These are phyloP conservation scores for Russula abietina DNA, from an alignment of 768 basidiomycete species.

Conservation along the genomic window DNA sequence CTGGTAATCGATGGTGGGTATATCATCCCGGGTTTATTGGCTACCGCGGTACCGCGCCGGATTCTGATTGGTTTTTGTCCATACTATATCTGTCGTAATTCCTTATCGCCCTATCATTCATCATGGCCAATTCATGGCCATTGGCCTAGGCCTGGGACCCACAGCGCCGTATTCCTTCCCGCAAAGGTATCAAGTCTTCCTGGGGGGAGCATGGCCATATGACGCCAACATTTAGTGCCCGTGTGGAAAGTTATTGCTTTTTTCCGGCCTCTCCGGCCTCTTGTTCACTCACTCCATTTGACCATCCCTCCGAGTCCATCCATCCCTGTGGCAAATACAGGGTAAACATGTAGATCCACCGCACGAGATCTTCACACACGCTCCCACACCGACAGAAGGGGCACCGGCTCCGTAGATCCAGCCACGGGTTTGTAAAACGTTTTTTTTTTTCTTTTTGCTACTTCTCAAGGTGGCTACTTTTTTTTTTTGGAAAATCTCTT, in stretches of 20 bases:
- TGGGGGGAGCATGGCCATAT: neutral
- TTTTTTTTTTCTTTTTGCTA: no score
- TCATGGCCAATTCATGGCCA: neutral
- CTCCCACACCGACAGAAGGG: neutral
- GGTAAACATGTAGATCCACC: neutral
- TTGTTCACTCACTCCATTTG: neutral
- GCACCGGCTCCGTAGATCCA: neutral
- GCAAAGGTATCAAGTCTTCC: no score
- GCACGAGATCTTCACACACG: neutral
- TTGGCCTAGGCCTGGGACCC: no score
- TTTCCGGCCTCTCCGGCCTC: neutral
- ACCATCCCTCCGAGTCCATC: neutral
- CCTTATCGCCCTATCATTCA: constrained; percentile 3
- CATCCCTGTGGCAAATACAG: neutral
- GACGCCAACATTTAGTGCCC: neutral
- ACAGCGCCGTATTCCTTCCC: neutral
- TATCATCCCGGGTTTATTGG: no score
- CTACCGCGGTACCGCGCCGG: neutral
- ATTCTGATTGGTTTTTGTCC: neutral
- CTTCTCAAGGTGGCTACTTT: no score
- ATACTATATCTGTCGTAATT: neutral
- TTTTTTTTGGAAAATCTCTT: no score
- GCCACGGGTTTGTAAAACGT: no score
- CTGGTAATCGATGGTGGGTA: no score
- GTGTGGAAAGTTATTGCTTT: neutral